Evolutionary conservation across 2,329 filamentous ascomycete species (phyloP).

Genomic region (Rhytidhysteron rufulum): DNA sequence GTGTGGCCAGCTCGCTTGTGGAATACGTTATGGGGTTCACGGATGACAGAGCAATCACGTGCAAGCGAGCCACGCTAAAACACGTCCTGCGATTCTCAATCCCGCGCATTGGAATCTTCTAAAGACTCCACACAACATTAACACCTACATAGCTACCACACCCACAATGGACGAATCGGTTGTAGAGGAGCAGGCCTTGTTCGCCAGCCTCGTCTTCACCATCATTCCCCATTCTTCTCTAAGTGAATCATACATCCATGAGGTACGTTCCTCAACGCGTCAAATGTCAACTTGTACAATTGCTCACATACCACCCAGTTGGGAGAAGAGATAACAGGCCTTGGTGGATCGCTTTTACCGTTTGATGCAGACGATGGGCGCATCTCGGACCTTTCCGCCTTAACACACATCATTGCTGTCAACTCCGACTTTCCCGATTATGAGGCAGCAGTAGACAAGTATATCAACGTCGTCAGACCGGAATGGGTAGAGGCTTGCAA

Average conservation of each 20-base stretch:
- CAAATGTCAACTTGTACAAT: not conserved
- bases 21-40: too few relatives aligned
- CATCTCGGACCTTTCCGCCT: conserved; percentile 39
- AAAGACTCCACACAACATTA: too few relatives aligned
- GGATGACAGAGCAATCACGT: too few relatives aligned
- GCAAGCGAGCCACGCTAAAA: too few relatives aligned
- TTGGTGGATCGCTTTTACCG: conserved; percentile 47
- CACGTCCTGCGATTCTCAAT: too few relatives aligned
- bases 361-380: conserved; percentile 36
- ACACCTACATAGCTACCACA: too few relatives aligned
- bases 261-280: conserved; percentile 24
- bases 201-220: conserved; percentile 38
- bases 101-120: too few relatives aligned
- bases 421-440: conserved; percentile 93
- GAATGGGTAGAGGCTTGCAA: conserved; percentile 75
- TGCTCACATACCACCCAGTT: conserved; percentile 39
- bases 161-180: conserved; percentile 27
- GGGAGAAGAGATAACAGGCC: conserved; percentile 41
- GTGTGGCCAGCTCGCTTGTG: too few relatives aligned
- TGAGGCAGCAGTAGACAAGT: conserved; percentile 64
- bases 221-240: conserved; percentile 41
- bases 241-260: conserved; percentile 18
- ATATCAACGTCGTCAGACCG: conserved; percentile 80
- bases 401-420: conserved; percentile 66
- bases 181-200: conserved; percentile 32